Base-by-base conservation (phyloP, 306 rosid species). In the Quillaja saponaria region DNA sequence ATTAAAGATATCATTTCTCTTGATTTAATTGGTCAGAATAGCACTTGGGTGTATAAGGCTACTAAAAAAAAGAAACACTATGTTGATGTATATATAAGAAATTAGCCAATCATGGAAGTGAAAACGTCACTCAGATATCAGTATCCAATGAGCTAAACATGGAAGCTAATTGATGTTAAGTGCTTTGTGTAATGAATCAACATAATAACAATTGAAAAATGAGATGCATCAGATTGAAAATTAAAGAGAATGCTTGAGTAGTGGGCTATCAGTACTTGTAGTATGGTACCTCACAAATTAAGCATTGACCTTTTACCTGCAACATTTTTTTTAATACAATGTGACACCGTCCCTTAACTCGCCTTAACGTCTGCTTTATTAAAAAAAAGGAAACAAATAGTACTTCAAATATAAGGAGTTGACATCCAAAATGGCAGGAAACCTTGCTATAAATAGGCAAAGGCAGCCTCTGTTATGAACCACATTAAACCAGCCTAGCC, bases 271-370 rank as follows among this genome's bases (percentile, higher is more conserved):
- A 69, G 60, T 58, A 25, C 31, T 25, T 1, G 31, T 25, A n/a
- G n/a, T n/a, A n/a, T 25, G 57, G 73, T 76, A 45, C 59, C 80
- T 78, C 69, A 52, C 16, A 71, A 34, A 68, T 39, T 61, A 67
- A 71, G 84, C 87, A 80, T 82, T 74, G 90, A 87, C 87, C 73
- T 62, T 19, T 13, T 33, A 46, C 31, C 31, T 25, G 31, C 31
- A 25, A 52, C 18, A 49, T 50, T 55, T 33, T 58, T 58, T 69
- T 53, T 48, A 73, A 34, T 65, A 28, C 13, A 72, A 75, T 37
- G 66, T 31, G 80, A 83, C 88, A 81, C 96, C 88, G 84, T 73
- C 95, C 80, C 71, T 73, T 21, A 63, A 66, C 84, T 68, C 40
- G 76, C 66, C 76, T 80, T 72, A 78, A 81, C 84, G 78, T 76